Base-by-base conservation (phyloP, 768 basidiomycete species). In the Xerocomellus intermedius region DNA sequence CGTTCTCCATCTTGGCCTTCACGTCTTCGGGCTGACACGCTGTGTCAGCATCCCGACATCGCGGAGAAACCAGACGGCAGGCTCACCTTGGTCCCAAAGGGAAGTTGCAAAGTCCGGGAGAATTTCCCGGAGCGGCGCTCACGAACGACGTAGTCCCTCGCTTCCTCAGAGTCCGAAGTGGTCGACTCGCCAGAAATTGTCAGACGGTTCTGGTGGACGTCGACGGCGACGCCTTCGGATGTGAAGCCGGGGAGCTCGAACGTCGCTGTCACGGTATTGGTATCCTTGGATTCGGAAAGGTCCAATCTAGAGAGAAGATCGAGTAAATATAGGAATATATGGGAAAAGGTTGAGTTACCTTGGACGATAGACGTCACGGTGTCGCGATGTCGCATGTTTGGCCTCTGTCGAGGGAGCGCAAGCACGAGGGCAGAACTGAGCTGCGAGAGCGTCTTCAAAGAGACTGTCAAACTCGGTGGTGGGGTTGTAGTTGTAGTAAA, bases 231-330 rank as follows among this genome's bases (percentile, higher is more conserved):
- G 46, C 75, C 72, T 41, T 79, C 75, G 50, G 80, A 79, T 50
- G 73, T 78, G 49, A 83, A 63, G 9, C 83, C 82, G 6, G 83
- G 82, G 2, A 82, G 67, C 60, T 84, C 84, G 52, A 85, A 81
- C 6, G 75, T 75, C 8, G 80, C 82, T 3, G 77, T 80, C 26
- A 82, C 75, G 19, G 60, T 54, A 57, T 77, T 76, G n/a, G 64
- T 61, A 1, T 74, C 71, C 14, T 70, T 57, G 48, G 76, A 71
- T 61, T 82, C 79, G 48, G 77, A 71, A 2, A 84, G 50, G 57
- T 84, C 76, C 72, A 83, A 61, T 42, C 75, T 77, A 8, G n/a
- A 32, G 38, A n/a, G 9, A 32, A 4, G 4, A 1, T 46, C 50
- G 4, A 37, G 10, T 19, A 16, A 14, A 9, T 5, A 16, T 22